Evolutionary conservation across 306 rosid species (phyloP), one percentile per base, ranked within the genome.

Genomic region (Ochetophila trinervis): DNA sequence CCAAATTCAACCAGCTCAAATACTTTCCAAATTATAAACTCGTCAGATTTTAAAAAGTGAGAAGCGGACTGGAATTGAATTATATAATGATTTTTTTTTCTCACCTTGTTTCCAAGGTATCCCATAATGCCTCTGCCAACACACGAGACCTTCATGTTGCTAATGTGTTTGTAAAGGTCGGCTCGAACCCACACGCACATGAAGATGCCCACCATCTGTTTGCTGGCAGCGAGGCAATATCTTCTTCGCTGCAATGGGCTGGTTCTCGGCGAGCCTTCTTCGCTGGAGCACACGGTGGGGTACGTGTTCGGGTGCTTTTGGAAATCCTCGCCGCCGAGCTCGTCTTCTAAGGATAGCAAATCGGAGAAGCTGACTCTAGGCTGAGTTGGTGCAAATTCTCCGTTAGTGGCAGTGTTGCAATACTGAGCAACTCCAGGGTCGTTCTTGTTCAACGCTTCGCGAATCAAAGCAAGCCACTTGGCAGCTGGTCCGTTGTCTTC

Each of bases 111-210:
- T 56, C 99, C 96, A 5, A 93, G 94, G 57, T 84, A 90, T 44
- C 99, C 99, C 99, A 93, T 84, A 30, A 93, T 80, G 75, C 99
- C 99, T 49, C 86, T 80, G 30, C 94, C 99, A 35, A 93, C 90
- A 16, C 86, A 82, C 0, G 97, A 93, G 37, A 89, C 85, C 57
- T 83, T 87, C 60, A 82, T 48, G 69, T 84, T 68, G 65, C 53
- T 72, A 19, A 90, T 54, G 63, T 81, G 78, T 21, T 62, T 32
- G 70, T 32, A 74, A 64, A 83, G 87, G 62, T 88, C 86, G 0
- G 71, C 62, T 1, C 87, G 78, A 22, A 90, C 75, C 97, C 97
- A 93, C 54, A 90, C 91, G 22, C 91, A 86, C 71, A 86, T 66
- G 79, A 90, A 93, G 2, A 93, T 75, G 23, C 99, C 99, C 13